Evolutionary conservation across 805 yeast species (phyloP), one percentile per base, ranked within the genome.

Genomic region (Yamadazyma nakazawae): DNA sequence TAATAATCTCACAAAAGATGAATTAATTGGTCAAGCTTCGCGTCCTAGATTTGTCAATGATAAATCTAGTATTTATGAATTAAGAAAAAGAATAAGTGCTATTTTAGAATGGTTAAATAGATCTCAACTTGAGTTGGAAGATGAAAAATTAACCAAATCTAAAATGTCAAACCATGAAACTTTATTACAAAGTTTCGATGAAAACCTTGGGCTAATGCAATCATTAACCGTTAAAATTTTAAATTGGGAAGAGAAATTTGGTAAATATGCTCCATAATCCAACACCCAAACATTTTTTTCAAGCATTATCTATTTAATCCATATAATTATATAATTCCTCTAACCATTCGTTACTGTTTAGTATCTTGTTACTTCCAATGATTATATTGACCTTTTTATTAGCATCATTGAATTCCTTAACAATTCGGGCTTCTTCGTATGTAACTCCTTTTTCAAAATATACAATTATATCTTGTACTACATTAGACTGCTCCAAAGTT

Each of bases 101-200:
- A 92, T 92, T 17, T 68, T 92, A 56, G 98, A 94, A 66, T 94
- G 91, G 75, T 78, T 92, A 21, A 88, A 91, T 11, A 75, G 96
- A 44, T 86, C 95, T 1, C 96, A 90, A 63, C 66, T 84, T 51
- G 98, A 92, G 59, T 68, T 92, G 50, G 83, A 84, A 40, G 79
- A 79, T 43, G 96, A 90, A 55, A 84, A 83, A 54, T 68, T 75
- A n/a, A 79, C 76, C 37, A 81, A 82, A 45, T 54, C 67, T 25
- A 75, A 72, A 47, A 59, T 82, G 43, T 67, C 78, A 21, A 68
- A 70, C 46, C 76, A 70, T 57, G 74, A 72, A 49, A 53, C 47
- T 8, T 39, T 58, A 25, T 49, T 79, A 44, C 68, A 71, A 5
- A 76, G 74, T 36, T 83, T 79, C 57, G 76, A 80, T 50, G 81